phyloP scores from a whole-genome alignment of 2,329 filamentous ascomycete genomes.

The Orbilia quercus region DNA sequence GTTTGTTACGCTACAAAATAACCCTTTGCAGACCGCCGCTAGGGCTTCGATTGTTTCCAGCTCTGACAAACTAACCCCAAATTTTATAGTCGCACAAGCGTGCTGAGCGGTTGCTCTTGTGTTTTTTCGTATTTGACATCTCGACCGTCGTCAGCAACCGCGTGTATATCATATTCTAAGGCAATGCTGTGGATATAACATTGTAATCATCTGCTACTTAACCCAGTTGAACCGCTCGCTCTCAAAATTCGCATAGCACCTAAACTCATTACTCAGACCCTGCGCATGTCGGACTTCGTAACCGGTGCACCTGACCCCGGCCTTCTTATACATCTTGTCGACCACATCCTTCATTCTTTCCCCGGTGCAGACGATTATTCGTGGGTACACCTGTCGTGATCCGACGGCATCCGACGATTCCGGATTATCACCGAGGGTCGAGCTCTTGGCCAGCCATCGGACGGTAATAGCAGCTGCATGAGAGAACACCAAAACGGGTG shows the following conservation, averaged over 20 bases:
- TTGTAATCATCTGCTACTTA: conserved; percentile 53
- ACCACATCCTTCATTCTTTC: conserved; percentile 78
- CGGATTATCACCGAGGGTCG: conserved; percentile 51
- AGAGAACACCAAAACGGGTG: conserved; percentile 37
- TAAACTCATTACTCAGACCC: conserved; percentile 82
- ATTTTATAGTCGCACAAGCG: too few species aligned
- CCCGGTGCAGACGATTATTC: conserved; percentile 77
- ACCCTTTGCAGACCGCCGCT: conserved; percentile 4
- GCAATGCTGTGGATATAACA: background rate
- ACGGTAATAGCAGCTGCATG: conserved; percentile 75
- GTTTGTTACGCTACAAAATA: conserved; percentile 18
- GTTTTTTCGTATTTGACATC: too few species aligned
- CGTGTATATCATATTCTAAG: background rate
- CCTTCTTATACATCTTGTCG: conserved; percentile 73
- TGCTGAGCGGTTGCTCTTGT: too few species aligned
- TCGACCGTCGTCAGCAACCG: too few species aligned
- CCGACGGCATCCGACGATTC: conserved; percentile 42
- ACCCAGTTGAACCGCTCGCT: conserved; percentile 68
- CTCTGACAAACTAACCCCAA: too few species aligned
- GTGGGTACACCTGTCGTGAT: conserved; percentile 58
- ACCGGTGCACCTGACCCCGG: conserved; percentile 73
- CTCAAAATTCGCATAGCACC: conserved; percentile 82
- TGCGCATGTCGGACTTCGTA: conserved; percentile 77
- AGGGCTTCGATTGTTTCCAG: too few species aligned
- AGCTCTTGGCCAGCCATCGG: conserved; percentile 74